Evolutionary conservation across 1,284 basidiomycete species (phyloP).

Genomic region (Puccinia coronata): DNA sequence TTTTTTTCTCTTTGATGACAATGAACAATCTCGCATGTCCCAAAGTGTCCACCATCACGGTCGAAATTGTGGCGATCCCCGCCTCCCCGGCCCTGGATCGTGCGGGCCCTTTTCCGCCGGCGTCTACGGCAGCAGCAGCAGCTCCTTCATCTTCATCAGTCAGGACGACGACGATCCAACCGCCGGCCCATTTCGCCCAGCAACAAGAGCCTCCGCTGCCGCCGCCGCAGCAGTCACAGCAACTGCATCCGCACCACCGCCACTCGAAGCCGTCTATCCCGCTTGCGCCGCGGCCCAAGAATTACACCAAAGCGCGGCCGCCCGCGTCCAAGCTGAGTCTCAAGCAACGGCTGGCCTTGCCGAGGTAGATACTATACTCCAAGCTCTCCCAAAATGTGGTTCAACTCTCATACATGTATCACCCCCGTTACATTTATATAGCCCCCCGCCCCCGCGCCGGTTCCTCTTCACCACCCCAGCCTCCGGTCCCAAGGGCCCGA

Average conservation of each 20-base stretch:
- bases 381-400: no score
- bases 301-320: not conserved
- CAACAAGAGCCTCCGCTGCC: no score
- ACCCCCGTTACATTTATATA: no score
- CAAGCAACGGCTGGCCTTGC: not conserved
- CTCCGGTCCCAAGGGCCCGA: not conserved
- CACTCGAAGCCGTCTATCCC: no score
- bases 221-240: no score
- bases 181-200: not conserved
- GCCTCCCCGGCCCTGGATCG: conserved; percentile 1
- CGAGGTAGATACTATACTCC: not conserved
- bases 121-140: not conserved
- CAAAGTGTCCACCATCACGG: not conserved
- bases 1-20: no score
- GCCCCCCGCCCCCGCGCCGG: not conserved
- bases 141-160: not conserved
- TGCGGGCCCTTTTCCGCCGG: not conserved
- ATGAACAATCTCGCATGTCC: no score
- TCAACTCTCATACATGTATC: no score
- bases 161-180: conserved; percentile 13
- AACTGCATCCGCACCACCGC: not conserved
- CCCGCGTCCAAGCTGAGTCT: not conserved
- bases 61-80: not conserved
- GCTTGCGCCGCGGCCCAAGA: not conserved
- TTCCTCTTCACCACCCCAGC: not conserved